Conservation (phyloP, 2,329 filamentous ascomycete species). For the Laburnicola sp. region DNA sequence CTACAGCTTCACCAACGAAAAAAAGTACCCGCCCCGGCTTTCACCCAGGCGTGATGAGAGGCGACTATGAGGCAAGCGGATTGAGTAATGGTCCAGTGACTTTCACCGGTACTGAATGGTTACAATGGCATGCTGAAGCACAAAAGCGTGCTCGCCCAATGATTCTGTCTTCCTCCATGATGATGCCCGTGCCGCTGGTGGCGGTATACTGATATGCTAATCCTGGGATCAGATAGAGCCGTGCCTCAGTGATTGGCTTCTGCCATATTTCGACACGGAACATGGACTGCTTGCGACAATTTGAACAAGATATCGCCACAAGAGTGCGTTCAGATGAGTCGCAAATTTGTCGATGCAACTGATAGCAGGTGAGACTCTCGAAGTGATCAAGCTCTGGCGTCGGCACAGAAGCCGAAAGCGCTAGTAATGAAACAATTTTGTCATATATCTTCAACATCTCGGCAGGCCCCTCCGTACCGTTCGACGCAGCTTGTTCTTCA, state of each 20-base stretch:
- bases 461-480: not conserved
- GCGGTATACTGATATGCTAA: conserved; percentile 6
- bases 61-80: not conserved
- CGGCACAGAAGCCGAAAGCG: conserved; percentile 2
- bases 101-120: conserved; percentile 5
- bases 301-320: conserved; percentile 3
- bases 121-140: conserved; percentile 9
- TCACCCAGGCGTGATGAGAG: not conserved
- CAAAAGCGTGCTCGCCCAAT: conserved; percentile 9
- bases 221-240: conserved; percentile 9
- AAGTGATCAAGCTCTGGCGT: conserved; percentile 1
- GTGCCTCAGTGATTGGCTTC: conserved; percentile 2
- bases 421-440: conserved; percentile 1
- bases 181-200: conserved; percentile 4
- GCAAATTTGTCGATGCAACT: conserved; percentile 3
- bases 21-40: no score
- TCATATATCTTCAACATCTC: not conserved
- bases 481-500: not conserved
- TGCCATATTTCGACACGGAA: conserved; percentile 6
- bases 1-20: no score
- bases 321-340: conserved; percentile 6
- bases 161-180: conserved; percentile 7
- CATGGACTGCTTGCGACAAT: conserved; percentile 3
- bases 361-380: not conserved
- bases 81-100: not conserved